Evolutionary conservation across 768 basidiomycete genomes (phyloP), one percentile per base, ranked within the genome.

Genomic region (Psilocybe sp.): DNA sequence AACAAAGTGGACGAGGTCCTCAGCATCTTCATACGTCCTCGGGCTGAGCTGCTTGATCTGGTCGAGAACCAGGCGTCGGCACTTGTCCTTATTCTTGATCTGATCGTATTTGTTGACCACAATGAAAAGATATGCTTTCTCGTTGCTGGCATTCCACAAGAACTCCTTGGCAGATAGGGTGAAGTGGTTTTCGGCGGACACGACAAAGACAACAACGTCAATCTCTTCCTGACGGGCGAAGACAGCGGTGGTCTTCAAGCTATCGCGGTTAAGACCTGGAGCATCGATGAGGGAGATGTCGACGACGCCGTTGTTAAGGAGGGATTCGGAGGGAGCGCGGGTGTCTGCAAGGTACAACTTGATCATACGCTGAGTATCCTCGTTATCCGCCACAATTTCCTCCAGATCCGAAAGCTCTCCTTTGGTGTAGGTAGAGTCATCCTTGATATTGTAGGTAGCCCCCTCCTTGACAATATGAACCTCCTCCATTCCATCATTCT

Each of bases 231-330:
- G 97, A 14, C 93, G 89, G 32, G 95, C 82, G 59, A 99, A 98
- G 44, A 97, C 75, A 6, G 92, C 91, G 3, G 96, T 99, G 1
- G 97, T 99, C 72, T 96, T 89, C 62, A 94, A 61, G 52, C 85
- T 91, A 68, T 99, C 97, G 41, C 93, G 85, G 69, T 99, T 99
- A 46, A 99, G 83, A 46, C 97, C 97, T 2, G 97, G 97, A 0
- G 95, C 96, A 58, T 99, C 97, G 65, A 98, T 98, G 61, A 98
- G 89, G 10, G 95, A 95, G 60, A 98, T 98, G 65, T 97, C 92
- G 61, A 97, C 93, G 47, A 97, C 85, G 52, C 94, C 94, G 63
- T 96, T 98, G 74, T 89, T 91, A 48, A 97, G 78, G 34, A 97
- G 84, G 2, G 95, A 95, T 61, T 88, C 84, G 38, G 85, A 79